Conservation (phyloP, 73 alveolate genomes). For the Effrenium voratum region DNA sequence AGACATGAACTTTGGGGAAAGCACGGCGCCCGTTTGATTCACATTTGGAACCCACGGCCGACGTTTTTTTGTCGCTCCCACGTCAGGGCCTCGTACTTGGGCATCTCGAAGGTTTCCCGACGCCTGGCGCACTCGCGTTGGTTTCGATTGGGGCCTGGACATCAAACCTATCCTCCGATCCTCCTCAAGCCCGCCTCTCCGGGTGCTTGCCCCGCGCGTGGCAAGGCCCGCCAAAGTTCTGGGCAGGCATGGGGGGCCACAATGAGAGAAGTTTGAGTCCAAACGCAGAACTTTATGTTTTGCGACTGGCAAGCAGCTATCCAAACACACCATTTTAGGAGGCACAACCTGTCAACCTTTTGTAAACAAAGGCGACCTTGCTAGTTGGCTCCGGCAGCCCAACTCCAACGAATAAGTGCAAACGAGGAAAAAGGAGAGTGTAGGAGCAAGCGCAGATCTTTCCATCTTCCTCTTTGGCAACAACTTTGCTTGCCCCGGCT, state of each 20-base stretch:
- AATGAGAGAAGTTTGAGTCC: background rate
- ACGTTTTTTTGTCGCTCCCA: too few species aligned
- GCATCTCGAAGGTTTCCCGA: constrained; percentile 18
- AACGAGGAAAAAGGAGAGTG: too few species aligned
- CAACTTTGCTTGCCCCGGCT: too few species aligned
- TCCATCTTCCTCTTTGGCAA: too few species aligned
- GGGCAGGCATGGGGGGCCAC: background rate
- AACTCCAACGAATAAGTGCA: too few species aligned
- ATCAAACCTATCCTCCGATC: background rate
- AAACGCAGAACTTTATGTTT: background rate
- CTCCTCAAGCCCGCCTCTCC: background rate
- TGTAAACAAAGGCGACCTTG: background rate
- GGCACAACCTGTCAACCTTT: background rate
- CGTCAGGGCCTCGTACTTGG: constrained; percentile 51
- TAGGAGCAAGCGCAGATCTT: too few species aligned
- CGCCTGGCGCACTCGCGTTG: background rate
- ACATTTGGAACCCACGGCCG: too few species aligned
- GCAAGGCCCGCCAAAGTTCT: constrained; percentile 76
- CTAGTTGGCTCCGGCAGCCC: too few species aligned
- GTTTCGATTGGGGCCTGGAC: background rate
- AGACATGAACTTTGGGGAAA: too few species aligned
- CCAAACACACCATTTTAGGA: background rate
- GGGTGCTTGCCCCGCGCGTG: constrained; percentile 31
- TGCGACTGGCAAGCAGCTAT: background rate
- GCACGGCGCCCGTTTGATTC: too few species aligned